phyloP scores from a whole-genome alignment of 306 rosid species.

The Acacia melanoxylon region DNA sequence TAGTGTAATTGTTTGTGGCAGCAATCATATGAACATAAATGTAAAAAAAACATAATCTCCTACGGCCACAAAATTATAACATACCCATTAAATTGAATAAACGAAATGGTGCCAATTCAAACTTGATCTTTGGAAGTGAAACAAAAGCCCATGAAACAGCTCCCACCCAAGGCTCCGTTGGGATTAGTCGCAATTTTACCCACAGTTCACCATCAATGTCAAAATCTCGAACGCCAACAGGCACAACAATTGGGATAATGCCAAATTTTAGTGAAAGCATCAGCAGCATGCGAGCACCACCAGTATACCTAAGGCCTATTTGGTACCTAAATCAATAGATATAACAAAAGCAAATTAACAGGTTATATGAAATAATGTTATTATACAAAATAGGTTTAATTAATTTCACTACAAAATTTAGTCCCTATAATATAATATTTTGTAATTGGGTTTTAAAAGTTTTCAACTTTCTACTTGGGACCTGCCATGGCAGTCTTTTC shows the following conservation, averaged over 20 bases:
- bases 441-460: neutral
- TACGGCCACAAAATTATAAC: constrained; percentile 23
- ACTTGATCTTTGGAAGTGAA: constrained; percentile 97
- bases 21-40: constrained; percentile 12
- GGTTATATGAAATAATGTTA: constrained; percentile 10
- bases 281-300: constrained; percentile 94
- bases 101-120: constrained; percentile 92
- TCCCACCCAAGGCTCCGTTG: constrained; percentile 94
- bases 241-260: constrained; percentile 81
- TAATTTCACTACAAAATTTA: neutral
- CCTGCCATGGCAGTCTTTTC: neutral
- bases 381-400: neutral
- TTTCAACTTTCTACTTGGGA: neutral
- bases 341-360: constrained; percentile 21
- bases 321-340: constrained; percentile 68
- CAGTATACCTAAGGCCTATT: constrained; percentile 94
- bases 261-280: constrained; percentile 93
- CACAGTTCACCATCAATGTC: constrained; percentile 99
- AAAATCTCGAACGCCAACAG: constrained; percentile 94
- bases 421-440: neutral
- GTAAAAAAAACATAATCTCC: neutral
- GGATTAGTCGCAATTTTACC: constrained; percentile 90
- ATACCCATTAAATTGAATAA: constrained; percentile 96
- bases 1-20: constrained; percentile 1
- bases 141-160: constrained; percentile 98